These are phyloP conservation scores for Angomonas ambiguus DNA, from an alignment of 208 protist genomes.

Conservation along the genomic window DNA sequence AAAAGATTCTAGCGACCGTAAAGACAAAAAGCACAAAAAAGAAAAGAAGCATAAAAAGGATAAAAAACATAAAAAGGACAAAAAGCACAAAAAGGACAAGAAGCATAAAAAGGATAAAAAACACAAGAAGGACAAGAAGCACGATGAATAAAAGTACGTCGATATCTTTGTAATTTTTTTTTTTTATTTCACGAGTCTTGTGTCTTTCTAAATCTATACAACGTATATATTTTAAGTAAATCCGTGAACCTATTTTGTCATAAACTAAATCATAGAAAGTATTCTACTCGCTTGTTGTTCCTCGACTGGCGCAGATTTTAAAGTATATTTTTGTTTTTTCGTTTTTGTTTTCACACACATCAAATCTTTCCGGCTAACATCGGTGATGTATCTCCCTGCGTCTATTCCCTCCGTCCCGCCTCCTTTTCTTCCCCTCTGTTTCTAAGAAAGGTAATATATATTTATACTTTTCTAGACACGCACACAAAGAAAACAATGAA, in stretches of 20 bases:
- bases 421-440: slow-evolving; percentile 11
- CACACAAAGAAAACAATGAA: not conserved
- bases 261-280: too few relatives aligned
- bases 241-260: too few relatives aligned
- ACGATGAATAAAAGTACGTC: not conserved
- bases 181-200: not conserved
- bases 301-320: too few relatives aligned
- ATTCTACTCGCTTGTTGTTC: too few relatives aligned
- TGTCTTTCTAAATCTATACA: slow-evolving; percentile 1
- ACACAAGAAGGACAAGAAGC: slow-evolving; percentile 37
- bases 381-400: too few relatives aligned
- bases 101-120: slow-evolving; percentile 30
- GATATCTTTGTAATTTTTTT: slow-evolving; percentile 6
- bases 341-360: too few relatives aligned
- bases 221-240: not conserved
- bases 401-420: not conserved
- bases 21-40: slow-evolving; percentile 22
- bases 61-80: slow-evolving; percentile 30
- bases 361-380: too few relatives aligned
- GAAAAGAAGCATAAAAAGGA: slow-evolving; percentile 12
- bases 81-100: slow-evolving; percentile 38
- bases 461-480: too few relatives aligned
- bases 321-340: too few relatives aligned
- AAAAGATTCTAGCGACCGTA: slow-evolving; percentile 31
- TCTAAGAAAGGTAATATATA: not conserved